phyloP scores from a whole-genome alignment of 495 filamentous ascomycete species.

The Trichoderma gamsii region DNA sequence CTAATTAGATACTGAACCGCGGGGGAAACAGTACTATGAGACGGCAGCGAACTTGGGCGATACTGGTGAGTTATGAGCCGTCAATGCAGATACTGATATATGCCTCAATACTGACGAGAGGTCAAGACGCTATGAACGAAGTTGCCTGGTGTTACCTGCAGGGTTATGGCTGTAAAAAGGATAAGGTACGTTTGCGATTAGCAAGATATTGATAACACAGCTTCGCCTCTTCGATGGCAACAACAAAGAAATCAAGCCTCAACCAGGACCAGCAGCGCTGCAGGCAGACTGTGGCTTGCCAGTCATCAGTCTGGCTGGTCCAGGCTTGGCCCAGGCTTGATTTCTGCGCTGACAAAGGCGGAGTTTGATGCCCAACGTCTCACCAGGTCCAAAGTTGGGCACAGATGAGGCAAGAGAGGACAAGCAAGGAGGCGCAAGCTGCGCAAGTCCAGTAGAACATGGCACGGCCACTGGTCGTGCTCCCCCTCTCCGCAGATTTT shows the following conservation, averaged over 20 bases:
- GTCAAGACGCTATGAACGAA: slow-evolving; percentile 89
- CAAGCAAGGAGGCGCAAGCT: neutral
- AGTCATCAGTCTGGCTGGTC: neutral
- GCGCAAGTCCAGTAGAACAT: neutral
- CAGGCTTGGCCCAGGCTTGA: neutral
- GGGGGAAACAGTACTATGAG: slow-evolving; percentile 75
- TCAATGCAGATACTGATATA: neutral
- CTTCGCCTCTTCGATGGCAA: neutral
- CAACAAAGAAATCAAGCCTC: neutral
- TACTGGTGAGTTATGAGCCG: slow-evolving; percentile 44
- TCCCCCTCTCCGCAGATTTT: slow-evolving; percentile 19
- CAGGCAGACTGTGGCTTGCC: slow-evolving; percentile 6
- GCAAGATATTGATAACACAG: slow-evolving; percentile 9
- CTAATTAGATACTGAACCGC: slow-evolving; percentile 11
- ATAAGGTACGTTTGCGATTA: slow-evolving; percentile 67
- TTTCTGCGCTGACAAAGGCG: neutral
- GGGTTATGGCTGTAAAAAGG: slow-evolving; percentile 91
- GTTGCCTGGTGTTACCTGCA: slow-evolving; percentile 93
- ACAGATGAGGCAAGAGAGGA: slow-evolving; percentile 31
- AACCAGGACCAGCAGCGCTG: neutral
- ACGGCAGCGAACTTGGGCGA: slow-evolving; percentile 94
- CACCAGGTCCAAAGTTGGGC: slow-evolving; percentile 28
- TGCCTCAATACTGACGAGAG: slow-evolving; percentile 21
- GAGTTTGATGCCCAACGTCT: slow-evolving; percentile 12
- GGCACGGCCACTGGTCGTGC: neutral